A percentile compares a stretch with the other conserved stretches of the same genome.
Evolutionary conservation across 2,329 filamentous ascomycete species (phyloP).

Genomic region (Aspergillus luchuensis): DNA sequence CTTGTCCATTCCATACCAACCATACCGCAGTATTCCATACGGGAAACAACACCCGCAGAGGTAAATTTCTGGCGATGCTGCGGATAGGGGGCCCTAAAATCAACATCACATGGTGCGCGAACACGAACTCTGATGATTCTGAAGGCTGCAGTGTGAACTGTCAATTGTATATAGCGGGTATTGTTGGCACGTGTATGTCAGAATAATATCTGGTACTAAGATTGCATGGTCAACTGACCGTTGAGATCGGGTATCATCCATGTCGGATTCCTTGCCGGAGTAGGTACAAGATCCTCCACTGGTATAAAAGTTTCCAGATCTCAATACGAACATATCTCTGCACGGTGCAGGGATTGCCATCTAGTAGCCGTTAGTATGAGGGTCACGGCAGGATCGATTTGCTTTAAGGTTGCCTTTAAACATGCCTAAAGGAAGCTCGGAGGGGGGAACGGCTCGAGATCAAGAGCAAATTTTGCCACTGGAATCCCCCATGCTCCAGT

Average conservation of each 20-base stretch:
- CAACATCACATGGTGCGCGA: no score
- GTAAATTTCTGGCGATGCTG: neutral
- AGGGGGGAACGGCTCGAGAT: neutral
- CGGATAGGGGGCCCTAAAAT: no score
- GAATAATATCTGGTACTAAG: no score
- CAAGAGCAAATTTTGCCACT: neutral
- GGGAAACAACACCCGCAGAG: neutral
- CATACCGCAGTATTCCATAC: neutral
- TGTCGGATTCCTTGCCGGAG: no score
- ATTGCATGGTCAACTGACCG: no score
- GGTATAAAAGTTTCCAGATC: neutral
- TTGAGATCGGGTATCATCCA: no score
- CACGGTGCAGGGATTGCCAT: neutral
- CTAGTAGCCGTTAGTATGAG: neutral
- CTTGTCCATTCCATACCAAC: neutral
- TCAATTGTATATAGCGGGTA: no score
- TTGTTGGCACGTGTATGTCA: no score
- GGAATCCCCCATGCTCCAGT: neutral
- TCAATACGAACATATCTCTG: neutral
- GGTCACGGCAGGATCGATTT: neutral
- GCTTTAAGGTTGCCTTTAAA: neutral
- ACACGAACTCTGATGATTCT: no score
- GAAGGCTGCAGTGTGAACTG: no score
- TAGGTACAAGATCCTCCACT: no score
- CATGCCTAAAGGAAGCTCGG: neutral